Evolutionary conservation across 2,329 filamentous ascomycete species (phyloP).

Genomic region (Epichloe elymi): DNA sequence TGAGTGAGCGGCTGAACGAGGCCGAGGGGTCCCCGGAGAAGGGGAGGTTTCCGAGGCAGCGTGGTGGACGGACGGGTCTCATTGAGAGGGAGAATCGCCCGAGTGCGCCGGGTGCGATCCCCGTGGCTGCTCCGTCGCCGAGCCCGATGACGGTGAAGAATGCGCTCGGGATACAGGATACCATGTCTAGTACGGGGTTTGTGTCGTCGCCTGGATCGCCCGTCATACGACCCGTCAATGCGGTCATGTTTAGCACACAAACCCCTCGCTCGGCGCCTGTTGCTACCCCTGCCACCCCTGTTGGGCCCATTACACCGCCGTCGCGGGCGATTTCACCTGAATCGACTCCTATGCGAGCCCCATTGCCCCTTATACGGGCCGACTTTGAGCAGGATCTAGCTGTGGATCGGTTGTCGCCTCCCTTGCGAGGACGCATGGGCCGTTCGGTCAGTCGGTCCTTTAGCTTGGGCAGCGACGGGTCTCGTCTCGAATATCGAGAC

Average conservation of each 20-base stretch:
- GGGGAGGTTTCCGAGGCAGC: slow-evolving; percentile 15
- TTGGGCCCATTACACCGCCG: slow-evolving; percentile 11
- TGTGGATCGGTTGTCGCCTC: slow-evolving; percentile 24
- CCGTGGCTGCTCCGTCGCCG: slow-evolving; percentile 1
- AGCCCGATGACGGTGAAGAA: slow-evolving; percentile 14
- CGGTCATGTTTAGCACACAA: neutral
- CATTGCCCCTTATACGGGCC: slow-evolving; percentile 21
- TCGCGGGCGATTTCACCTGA: slow-evolving; percentile 16
- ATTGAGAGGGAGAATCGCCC: slow-evolving; percentile 8
- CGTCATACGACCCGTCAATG: slow-evolving; percentile 17
- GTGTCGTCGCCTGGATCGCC: slow-evolving; percentile 18
- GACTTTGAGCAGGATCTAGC: slow-evolving; percentile 26
- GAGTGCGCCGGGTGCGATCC: neutral
- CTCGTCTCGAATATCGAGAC: slow-evolving; percentile 19
- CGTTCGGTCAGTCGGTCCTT: slow-evolving; percentile 22
- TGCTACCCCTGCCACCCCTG: neutral
- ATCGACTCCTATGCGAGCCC: slow-evolving; percentile 17
- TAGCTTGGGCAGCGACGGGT: slow-evolving; percentile 20
- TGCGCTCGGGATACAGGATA: slow-evolving; percentile 21
- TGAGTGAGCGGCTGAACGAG: slow-evolving; percentile 37
- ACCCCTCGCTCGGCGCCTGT: neutral
- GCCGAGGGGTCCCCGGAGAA: slow-evolving; percentile 19
- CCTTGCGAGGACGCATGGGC: slow-evolving; percentile 16
- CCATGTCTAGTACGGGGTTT: slow-evolving; percentile 6
- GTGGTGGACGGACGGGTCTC: slow-evolving; percentile 17